Base-by-base conservation (phyloP, 805 yeast species). In the Pichia nanzhaoensis region DNA sequence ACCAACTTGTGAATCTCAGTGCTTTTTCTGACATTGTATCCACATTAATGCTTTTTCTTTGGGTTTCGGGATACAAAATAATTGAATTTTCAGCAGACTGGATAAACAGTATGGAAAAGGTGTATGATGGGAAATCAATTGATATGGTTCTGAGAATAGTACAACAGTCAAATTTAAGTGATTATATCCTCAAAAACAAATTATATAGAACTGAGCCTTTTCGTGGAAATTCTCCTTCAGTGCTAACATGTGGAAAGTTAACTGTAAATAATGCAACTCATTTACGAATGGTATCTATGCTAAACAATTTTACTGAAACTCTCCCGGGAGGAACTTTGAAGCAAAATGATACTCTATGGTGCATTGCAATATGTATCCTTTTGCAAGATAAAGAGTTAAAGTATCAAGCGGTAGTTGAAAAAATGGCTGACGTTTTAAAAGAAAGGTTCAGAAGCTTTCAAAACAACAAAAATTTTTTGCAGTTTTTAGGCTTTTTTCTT, bases 41-140 rank as follows among this genome's bases (percentile, higher is more conserved):
- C 8, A 18, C 39, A 12, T 34, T 31, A n/a, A 38, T n/a, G 12
- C 37, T 52, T 16, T n/a, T 53, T 9, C 33, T 17, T n/a, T 54
- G 56, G 57, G 10, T 48, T 5, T 34, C 35, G 5, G 44, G 39
- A 8, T 3, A 10, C 2, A 27, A 19, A 1, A 17, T 3, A 5
- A 33, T 44, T 4, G 16, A 22, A 9, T 16, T 44, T 2, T 13
- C 33, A 4, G 12, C 34, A 3, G 37, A 20, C 5, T 17, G 13
- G 5, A 9, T n/a, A 7, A 16, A 22, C 24, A 3, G 10, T 5
- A 33, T 38, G 42, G 34, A 37, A 37, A 7, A 24, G 8, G 7
- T 18, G 7, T 37, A 43, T 37, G 34, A 18, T 4, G 46, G 42
- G 5, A 9, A 17, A 4, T 22, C 32, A 14, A 6, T 32, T 14